Evolutionary conservation across 352 stramenopile species (phyloP), one percentile per base, ranked within the genome.

Genomic region (Thraustochytrium striatum): DNA sequence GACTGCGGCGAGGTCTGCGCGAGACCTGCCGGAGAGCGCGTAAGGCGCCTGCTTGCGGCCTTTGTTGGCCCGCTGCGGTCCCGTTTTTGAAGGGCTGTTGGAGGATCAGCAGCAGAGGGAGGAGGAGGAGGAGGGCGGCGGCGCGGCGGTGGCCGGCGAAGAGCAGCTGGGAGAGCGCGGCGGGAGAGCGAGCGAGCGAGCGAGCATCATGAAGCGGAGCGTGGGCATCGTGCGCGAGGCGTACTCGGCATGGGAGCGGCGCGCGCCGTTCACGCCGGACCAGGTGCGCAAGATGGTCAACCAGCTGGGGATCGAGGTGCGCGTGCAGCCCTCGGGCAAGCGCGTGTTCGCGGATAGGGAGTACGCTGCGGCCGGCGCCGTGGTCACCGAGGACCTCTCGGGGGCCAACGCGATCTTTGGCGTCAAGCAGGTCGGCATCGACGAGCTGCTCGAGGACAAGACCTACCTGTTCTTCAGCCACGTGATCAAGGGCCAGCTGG

Each of bases 391-490:
- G 28, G 91, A 97, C 79, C 81, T 98, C 7, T 87, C 83, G 32
- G 72, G 82, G 16, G 93, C 91, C 39, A 91, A 92, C 73, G 86
- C 97, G 57, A 95, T 98, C 79, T 88, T 98, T 65, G 93, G 94
- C 83, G 93, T 98, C 78, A 98, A 98, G 85, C 90, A 97, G 72
- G 90, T 96, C 57, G 89, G 88, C 13, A 88, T 89, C 78, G 83
- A 88, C 19, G 80, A 89, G 61, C 84, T 98, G 50, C 84, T 97
- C 57, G 69, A 87, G 7, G 87, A 97, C 43, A 97, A 97, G 85
- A 97, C 92, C 28, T 98, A 97, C 84, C 89, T 97, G 79, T 98
- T 98, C 86, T 98, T 98, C 83, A 95, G 89, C 78, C 94, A 98
- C 87, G 95, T 92, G 68, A 97, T 98, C 87, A 98, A 98, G 83